Evolutionary conservation across 2,329 filamentous ascomycete genomes (phyloP).

Genomic region (Venturia oleaginea): DNA sequence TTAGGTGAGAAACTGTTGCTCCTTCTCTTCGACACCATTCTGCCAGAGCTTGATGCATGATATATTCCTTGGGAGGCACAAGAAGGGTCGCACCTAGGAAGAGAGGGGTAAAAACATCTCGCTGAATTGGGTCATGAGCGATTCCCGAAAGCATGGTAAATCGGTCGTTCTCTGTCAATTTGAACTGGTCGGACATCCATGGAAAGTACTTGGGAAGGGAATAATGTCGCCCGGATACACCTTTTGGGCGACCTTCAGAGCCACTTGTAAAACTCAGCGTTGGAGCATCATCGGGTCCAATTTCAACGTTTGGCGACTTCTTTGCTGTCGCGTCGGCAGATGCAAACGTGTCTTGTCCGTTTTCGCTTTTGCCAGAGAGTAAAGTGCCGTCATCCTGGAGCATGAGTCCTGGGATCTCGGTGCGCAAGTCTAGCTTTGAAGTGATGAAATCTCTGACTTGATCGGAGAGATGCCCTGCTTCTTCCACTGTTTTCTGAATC

Average conservation of each 20-base stretch:
- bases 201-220: constrained; percentile 77
- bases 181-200: constrained; percentile 86
- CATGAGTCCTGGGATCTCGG: constrained; percentile 63
- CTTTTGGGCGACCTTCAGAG: constrained; percentile 72
- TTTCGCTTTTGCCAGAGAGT: constrained; percentile 52
- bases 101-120: constrained; percentile 82
- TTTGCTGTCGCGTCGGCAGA: constrained; percentile 43
- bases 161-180: constrained; percentile 58
- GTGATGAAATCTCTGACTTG: constrained; percentile 60
- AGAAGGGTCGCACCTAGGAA: constrained; percentile 76
- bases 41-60: constrained; percentile 73
- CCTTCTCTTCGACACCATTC: constrained; percentile 77
- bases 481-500: constrained; percentile 62
- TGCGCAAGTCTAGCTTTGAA: constrained; percentile 62
- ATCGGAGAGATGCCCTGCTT: constrained; percentile 54
- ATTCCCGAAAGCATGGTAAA: constrained; percentile 85
- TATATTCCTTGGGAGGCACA: constrained; percentile 72
- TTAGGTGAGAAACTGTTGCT: constrained; percentile 77
- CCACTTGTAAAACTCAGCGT: constrained; percentile 59
- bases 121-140: constrained; percentile 56
- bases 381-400: constrained; percentile 64
- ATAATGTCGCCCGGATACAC: constrained; percentile 80
- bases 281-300: constrained; percentile 77
- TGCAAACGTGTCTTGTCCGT: constrained; percentile 59
- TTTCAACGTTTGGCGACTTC: constrained; percentile 58